Evolutionary conservation across 2,329 filamentous ascomycete species (phyloP), one percentile per base, ranked within the genome.

Genomic region (Fusarium sp.): DNA sequence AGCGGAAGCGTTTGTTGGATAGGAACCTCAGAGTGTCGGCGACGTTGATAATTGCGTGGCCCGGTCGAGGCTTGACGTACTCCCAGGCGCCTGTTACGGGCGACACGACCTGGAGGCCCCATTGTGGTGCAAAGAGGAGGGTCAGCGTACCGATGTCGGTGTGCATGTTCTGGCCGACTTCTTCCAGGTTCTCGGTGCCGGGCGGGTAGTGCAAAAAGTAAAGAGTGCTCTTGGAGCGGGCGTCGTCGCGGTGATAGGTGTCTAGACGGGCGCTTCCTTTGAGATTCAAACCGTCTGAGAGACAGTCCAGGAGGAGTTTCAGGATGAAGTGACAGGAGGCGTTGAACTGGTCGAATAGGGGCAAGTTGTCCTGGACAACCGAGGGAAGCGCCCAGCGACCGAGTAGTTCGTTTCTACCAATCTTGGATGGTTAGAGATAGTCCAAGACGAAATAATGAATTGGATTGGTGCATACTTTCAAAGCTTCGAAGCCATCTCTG

Each of bases 161-260:
- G 16, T 72, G 68, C 60, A 72, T 72, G 31, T 68, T 72, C 20
- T 73, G 69, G 0, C 69, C 69, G 4, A 73, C 71, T 35, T 73
- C 31, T 8, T 62, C 60, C 3, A 43, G 61, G 5, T 64, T 54
- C 31, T 66, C 60, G 0, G 37, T 29, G 6, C 60, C 60, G 10
- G 61, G 61, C 1, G 68, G 68, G 33, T 71, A 71, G 54, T 71
- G 67, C 0, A 71, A 24, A 5, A 71, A 69, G 45, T 69, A 71
- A 10, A 71, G 45, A 0, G 60, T 71, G 37, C 68, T 71, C 35
- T 71, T 71, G 37, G 68, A 71, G 8, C 66, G 68, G 2, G 24
- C 14, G 27, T 71, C 61, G 3, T 71, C 68, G 9, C 59, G 59
- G 18, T 71, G 68, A n/a, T 61, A n/a, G 4, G 31, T 71, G 13